These are phyloP conservation scores for Rhizopogon roseolus DNA, from an alignment of 768 basidiomycete species.

Conservation along the genomic window DNA sequence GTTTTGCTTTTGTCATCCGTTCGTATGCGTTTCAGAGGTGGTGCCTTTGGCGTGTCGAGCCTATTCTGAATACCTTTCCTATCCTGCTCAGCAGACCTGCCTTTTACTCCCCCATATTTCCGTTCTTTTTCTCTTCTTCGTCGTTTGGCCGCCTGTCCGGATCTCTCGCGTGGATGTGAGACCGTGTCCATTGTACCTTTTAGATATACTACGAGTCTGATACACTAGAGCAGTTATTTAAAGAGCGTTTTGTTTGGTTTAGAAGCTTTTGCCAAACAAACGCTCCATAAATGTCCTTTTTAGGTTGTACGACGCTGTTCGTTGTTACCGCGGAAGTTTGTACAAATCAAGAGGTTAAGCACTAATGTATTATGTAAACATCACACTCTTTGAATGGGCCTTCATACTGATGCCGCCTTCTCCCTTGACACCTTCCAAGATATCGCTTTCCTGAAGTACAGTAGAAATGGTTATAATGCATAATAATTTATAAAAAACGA, in stretches of 20 bases:
- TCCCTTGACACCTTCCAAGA: background rate
- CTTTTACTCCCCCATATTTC: constrained; percentile 1
- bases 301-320: too few relatives aligned
- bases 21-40: constrained; percentile 15
- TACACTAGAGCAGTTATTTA: background rate
- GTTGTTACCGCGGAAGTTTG: too few relatives aligned
- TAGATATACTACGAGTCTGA: background rate
- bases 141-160: constrained; percentile 1
- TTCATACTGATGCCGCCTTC: background rate
- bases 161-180: background rate
- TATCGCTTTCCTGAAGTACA: constrained; percentile 4
- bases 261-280: constrained; percentile 22
- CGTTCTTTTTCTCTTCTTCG: constrained; percentile 1
- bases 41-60: constrained; percentile 7
- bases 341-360: background rate
- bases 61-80: background rate
- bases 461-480: too few relatives aligned
- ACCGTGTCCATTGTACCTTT: background rate
- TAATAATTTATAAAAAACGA: too few relatives aligned
- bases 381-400: constrained; percentile 10
- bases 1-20: constrained; percentile 9
- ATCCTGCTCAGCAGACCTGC: background rate
- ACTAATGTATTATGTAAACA: background rate
- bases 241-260: constrained; percentile 21
- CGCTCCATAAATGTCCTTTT: background rate